Evolutionary conservation across 1,284 basidiomycete genomes (phyloP).

Genomic region (Ustilago tritici): DNA sequence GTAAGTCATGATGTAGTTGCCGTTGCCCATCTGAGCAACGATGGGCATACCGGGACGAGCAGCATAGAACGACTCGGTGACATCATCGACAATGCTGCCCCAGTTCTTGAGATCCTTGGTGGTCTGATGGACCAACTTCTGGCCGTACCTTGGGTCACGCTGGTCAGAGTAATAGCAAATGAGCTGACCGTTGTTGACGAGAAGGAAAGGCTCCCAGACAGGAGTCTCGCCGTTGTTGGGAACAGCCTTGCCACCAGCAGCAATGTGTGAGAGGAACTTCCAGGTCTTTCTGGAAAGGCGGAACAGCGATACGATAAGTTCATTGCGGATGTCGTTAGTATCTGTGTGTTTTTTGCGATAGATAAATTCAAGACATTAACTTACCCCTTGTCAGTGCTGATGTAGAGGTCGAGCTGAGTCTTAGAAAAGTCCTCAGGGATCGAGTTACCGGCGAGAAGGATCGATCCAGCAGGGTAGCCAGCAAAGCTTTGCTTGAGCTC

Average conservation of each 20-base stretch:
- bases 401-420: conserved; percentile 70
- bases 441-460: conserved; percentile 64
- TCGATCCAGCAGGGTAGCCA: conserved; percentile 64
- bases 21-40: conserved; percentile 66
- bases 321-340: not conserved
- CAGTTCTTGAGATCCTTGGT: conserved; percentile 67
- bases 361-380: not conserved
- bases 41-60: conserved; percentile 70
- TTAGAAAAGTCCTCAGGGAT: conserved; percentile 58
- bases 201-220: conserved; percentile 70
- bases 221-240: conserved; percentile 65
- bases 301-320: not conserved
- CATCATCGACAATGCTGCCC: conserved; percentile 68
- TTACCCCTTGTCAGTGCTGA: conserved; percentile 65
- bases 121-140: conserved; percentile 70
- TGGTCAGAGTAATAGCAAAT: conserved; percentile 71
- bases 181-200: conserved; percentile 67
- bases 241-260: conserved; percentile 55
- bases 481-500: conserved; percentile 62
- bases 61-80: conserved; percentile 61
- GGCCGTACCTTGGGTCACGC: conserved; percentile 68
- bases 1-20: conserved; percentile 69
- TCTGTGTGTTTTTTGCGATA: not conserved
- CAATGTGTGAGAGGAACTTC: conserved; percentile 65
- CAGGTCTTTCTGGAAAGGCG: conserved; percentile 52